These are phyloP conservation scores for Noccaea bulbosa DNA, from an alignment of 345 rosid species.

Conservation along the genomic window DNA sequence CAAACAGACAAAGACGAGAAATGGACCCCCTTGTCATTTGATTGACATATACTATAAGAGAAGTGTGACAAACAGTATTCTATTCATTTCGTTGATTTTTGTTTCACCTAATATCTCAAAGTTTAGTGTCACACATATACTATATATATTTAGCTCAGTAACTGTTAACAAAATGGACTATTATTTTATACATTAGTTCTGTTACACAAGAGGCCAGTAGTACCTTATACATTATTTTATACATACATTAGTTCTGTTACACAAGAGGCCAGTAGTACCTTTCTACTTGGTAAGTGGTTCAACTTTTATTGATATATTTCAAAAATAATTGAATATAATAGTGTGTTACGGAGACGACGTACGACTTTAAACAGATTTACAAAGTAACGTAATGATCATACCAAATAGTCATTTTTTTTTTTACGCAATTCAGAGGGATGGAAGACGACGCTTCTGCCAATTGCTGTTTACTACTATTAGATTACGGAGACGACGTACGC, in stretches of 20 bases:
- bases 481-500: too few relatives aligned
- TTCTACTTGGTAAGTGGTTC: constrained; percentile 9
- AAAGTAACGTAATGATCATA: constrained; percentile 14
- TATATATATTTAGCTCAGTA: constrained; percentile 10
- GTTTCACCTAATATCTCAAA: constrained; percentile 36
- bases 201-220: constrained; percentile 11
- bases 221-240: constrained; percentile 20
- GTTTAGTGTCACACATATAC: constrained; percentile 24
- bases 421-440: too few relatives aligned
- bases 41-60: constrained; percentile 44
- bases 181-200: constrained; percentile 22
- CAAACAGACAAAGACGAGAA: constrained; percentile 38
- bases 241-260: constrained; percentile 25
- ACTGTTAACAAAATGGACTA: constrained; percentile 30
- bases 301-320: neutral
- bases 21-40: constrained; percentile 40
- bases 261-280: constrained; percentile 20
- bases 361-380: neutral
- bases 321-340: constrained; percentile 6
- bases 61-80: constrained; percentile 41
- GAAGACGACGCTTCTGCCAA: too few relatives aligned
- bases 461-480: too few relatives aligned
- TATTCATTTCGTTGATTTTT: constrained; percentile 32
- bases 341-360: constrained; percentile 29
- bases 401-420: too few relatives aligned